Evolutionary conservation across 83 land plant genomes (phyloP).

Genomic region (Diphasiastrum complanatum): DNA sequence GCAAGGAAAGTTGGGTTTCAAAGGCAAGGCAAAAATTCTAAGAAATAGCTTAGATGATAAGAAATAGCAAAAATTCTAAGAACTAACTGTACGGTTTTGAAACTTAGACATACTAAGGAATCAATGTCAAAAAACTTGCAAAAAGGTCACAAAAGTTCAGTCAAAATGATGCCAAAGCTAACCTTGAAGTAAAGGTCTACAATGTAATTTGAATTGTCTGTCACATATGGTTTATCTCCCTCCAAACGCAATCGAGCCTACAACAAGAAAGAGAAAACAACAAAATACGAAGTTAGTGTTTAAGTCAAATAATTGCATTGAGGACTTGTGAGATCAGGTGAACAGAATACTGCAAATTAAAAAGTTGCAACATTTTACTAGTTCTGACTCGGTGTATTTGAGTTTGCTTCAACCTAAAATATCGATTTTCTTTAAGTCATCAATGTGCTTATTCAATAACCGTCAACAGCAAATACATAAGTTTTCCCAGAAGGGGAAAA

Average conservation of each 20-base stretch:
- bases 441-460: no score
- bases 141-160: slow-evolving; percentile 3
- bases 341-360: not conserved
- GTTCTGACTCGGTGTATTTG: no score
- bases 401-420: no score
- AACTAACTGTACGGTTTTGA: no score
- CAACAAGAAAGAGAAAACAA: not conserved
- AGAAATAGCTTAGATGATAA: not conserved
- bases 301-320: not conserved
- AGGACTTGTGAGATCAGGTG: not conserved
- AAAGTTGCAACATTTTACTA: no score
- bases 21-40: not conserved
- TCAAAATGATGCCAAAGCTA: not conserved
- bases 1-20: not conserved
- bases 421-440: no score
- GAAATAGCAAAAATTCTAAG: not conserved
- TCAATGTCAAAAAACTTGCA: not conserved
- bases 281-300: no score
- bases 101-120: not conserved
- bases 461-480: no score
- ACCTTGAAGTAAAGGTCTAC: slow-evolving; percentile 73
- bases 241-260: slow-evolving; percentile 60
- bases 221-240: slow-evolving; percentile 63
- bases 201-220: slow-evolving; percentile 80
- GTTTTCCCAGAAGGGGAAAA: no score